Percentiles rank a stretch among this genome's conserved stretches.
Conservation (phyloP, 2,329 filamentous ascomycete genomes). For the Xylaria polymorpha region DNA sequence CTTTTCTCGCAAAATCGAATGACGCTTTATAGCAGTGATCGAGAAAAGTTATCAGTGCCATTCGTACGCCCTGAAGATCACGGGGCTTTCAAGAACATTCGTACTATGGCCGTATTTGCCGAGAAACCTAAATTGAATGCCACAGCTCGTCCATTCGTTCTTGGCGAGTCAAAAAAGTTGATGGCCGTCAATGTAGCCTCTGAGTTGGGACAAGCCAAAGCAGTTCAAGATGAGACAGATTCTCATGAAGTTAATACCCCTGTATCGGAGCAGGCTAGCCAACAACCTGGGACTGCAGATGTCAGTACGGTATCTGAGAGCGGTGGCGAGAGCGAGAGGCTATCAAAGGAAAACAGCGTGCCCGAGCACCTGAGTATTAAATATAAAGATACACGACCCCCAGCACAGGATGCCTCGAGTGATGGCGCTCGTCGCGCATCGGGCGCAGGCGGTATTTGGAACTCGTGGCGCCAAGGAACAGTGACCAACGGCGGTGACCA, state of each 20-base stretch:
- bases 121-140: slow-evolving; percentile 70
- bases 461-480: slow-evolving; percentile 74
- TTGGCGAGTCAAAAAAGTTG: slow-evolving; percentile 51
- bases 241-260: slow-evolving; percentile 54
- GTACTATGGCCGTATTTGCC: slow-evolving; percentile 67
- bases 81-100: slow-evolving; percentile 79
- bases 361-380: slow-evolving; percentile 46
- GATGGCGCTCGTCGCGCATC: slow-evolving; percentile 46
- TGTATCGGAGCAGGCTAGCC: slow-evolving; percentile 51
- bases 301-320: slow-evolving; percentile 57
- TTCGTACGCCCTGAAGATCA: slow-evolving; percentile 94
- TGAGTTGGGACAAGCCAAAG: slow-evolving; percentile 45
- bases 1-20: slow-evolving; percentile 92
- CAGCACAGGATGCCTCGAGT: slow-evolving; percentile 42
- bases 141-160: slow-evolving; percentile 59
- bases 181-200: slow-evolving; percentile 32
- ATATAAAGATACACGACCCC: slow-evolving; percentile 47
- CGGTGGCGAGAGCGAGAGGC: slow-evolving; percentile 58
- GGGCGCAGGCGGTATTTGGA: slow-evolving; percentile 71
- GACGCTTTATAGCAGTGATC: slow-evolving; percentile 86
- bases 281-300: slow-evolving; percentile 46
- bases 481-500: slow-evolving; percentile 62
- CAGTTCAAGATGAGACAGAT: slow-evolving; percentile 46
- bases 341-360: slow-evolving; percentile 43
- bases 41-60: slow-evolving; percentile 87